Evolutionary conservation across 345 rosid species (phyloP), one percentile per base, ranked within the genome.

Genomic region (Eucalyptus melliodora): DNA sequence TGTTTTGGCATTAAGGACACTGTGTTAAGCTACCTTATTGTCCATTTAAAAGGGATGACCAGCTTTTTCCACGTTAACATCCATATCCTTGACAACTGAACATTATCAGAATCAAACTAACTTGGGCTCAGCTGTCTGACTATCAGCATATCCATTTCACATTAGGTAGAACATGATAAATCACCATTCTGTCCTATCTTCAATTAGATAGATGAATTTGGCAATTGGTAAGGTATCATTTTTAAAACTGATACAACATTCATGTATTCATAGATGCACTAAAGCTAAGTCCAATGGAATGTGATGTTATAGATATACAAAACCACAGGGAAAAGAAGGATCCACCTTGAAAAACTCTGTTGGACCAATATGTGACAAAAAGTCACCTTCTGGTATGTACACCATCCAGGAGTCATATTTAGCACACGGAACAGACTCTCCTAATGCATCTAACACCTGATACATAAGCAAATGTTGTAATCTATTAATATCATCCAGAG

Each of bases 371-470:
- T 92, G 96, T 9, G 99, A 97, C 91, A 96, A 93, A 93, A 97
- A 96, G 62, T 97, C 98, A 15, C 96, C 99, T 93, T 97, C 99
- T 44, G 99, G 99, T 88, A 97, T 89, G 90, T 95, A 96, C 45
- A 97, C 99, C 99, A 93, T 97, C 99, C 99, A 97, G 89, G 99
- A 97, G 91, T 97, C 99, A 90, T 97, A 97, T 7, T 91, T 96
- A 47, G 77, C 93, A 91, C 98, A 97, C 11, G 98, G 97, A 94
- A 96, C 89, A 16, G 99, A 93, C 93, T 97, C 99, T 13, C 96
- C 99, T 90, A 97, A 90, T 45, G 98, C 98, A 94, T 96, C 99
- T 69, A 97, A 89, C 89, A 97, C 99, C 99, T 96, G 94, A 89
- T 93, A 86, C 49, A 50, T 86, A 91, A 44, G 87, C 14, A 27